These are phyloP conservation scores for Penicillium occitanis DNA, from an alignment of 2,329 filamentous ascomycete species.

Conservation along the genomic window DNA sequence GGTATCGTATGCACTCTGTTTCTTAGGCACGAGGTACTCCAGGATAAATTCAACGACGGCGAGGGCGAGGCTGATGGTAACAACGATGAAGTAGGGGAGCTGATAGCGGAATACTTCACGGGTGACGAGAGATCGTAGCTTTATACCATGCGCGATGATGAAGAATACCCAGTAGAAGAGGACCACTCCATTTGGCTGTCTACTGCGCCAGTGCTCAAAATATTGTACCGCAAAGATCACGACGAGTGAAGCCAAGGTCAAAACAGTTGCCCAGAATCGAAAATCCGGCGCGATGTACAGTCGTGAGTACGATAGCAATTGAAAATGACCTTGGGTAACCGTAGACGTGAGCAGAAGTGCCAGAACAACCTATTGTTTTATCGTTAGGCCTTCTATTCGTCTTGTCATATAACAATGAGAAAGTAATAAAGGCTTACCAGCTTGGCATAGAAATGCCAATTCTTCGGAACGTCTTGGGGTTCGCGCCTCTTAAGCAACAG, in stretches of 20 bases:
- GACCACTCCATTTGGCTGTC: slow-evolving; percentile 82
- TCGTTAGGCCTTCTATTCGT: slow-evolving; percentile 13
- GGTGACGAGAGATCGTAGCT: slow-evolving; percentile 80
- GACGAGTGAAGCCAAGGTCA: slow-evolving; percentile 69
- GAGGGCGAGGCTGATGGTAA: slow-evolving; percentile 69
- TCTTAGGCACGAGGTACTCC: slow-evolving; percentile 86
- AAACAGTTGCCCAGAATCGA: slow-evolving; percentile 75
- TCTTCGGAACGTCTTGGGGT: slow-evolving; percentile 68
- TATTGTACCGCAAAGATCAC: slow-evolving; percentile 81
- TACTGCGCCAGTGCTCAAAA: slow-evolving; percentile 77
- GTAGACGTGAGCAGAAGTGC: slow-evolving; percentile 67
- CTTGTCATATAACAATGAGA: not conserved
- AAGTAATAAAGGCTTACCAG: slow-evolving; percentile 59
- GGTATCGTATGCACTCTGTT: slow-evolving; percentile 66
- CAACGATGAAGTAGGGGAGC: slow-evolving; percentile 73
- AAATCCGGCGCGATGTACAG: slow-evolving; percentile 75
- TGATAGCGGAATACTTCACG: slow-evolving; percentile 68
- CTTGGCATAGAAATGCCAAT: slow-evolving; percentile 92
- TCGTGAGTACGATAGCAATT: slow-evolving; percentile 67
- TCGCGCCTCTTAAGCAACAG: slow-evolving; percentile 71
- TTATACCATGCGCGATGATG: slow-evolving; percentile 73
- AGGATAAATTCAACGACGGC: slow-evolving; percentile 69
- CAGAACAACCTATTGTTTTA: slow-evolving; percentile 57
- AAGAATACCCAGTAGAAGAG: slow-evolving; percentile 92
- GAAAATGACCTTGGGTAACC: slow-evolving; percentile 70